Conservation (phyloP, 106 monocot species). For the Dendrobium catenatum region DNA sequence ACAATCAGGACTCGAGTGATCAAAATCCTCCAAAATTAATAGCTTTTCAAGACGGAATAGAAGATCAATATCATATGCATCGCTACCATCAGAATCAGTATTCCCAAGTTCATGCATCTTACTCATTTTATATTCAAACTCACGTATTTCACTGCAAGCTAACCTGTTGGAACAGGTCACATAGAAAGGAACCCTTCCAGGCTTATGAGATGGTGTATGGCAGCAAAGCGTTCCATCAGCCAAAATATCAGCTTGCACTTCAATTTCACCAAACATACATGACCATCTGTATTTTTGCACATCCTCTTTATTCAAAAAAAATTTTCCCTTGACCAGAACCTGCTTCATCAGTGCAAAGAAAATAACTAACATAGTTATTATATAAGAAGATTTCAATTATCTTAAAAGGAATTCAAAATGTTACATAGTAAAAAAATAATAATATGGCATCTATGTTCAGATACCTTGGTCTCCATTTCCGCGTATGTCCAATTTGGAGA, state of each 20-base stretch:
- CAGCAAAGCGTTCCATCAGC: slow-evolving; percentile 66
- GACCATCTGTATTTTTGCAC: slow-evolving; percentile 65
- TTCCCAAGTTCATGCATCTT: slow-evolving; percentile 5
- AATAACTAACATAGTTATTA: background rate
- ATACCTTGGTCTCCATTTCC: slow-evolving; percentile 50
- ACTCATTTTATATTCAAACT: slow-evolving; percentile 63
- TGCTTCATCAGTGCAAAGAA: background rate
- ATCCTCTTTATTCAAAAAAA: slow-evolving; percentile 55
- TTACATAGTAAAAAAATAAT: background rate
- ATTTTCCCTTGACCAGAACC: slow-evolving; percentile 62
- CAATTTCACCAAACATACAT: slow-evolving; percentile 97
- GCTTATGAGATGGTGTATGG: slow-evolving; percentile 51
- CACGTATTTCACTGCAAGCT: slow-evolving; percentile 89
- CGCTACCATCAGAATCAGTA: slow-evolving; percentile 34
- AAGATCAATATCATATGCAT: slow-evolving; percentile 34
- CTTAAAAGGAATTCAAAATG: background rate
- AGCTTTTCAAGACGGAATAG: slow-evolving; percentile 64
- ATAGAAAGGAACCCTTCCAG: slow-evolving; percentile 84
- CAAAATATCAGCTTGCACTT: slow-evolving; percentile 79
- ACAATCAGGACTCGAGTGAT: background rate
- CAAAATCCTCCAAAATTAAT: slow-evolving; percentile 29
- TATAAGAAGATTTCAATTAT: background rate
- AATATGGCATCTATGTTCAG: background rate
- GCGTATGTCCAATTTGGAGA: slow-evolving; percentile 56
- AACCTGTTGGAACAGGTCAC: slow-evolving; percentile 81